Evolutionary conservation across 352 stramenopile species (phyloP).

Genomic region (Elongisporangium undulatum): DNA sequence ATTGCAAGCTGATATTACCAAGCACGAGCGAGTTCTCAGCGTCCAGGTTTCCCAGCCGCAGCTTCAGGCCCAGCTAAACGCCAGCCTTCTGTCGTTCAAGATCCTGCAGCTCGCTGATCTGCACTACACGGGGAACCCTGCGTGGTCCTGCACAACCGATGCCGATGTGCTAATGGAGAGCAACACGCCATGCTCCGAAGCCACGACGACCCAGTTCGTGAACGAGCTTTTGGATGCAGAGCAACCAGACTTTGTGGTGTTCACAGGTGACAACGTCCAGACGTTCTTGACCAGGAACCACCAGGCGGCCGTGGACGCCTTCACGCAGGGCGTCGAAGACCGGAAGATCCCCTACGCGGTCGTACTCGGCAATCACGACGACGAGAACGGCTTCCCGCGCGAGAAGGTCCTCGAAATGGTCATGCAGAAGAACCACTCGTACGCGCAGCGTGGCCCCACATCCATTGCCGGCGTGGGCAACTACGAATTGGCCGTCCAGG

Average conservation of each 20-base stretch:
- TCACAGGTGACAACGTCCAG: constrained; percentile 55
- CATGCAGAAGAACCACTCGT: constrained; percentile 31
- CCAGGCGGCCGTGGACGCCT: constrained; percentile 32
- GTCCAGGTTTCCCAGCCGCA: too few species aligned
- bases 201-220: constrained; percentile 38
- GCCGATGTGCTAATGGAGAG: too few species aligned
- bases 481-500: constrained; percentile 44
- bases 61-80: too few species aligned
- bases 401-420: constrained; percentile 31
- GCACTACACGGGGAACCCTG: constrained; percentile 24
- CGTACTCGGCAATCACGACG: constrained; percentile 60
- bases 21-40: too few species aligned
- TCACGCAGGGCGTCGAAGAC: constrained; percentile 23
- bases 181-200: constrained; percentile 24
- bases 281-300: constrained; percentile 14
- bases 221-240: constrained; percentile 42
- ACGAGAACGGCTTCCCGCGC: constrained; percentile 31
- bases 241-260: constrained; percentile 50
- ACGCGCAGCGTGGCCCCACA: constrained; percentile 29
- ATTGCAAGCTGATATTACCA: too few species aligned
- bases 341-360: constrained; percentile 47
- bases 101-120: constrained; percentile 70
- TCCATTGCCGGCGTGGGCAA: constrained; percentile 42
- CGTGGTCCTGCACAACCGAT: too few species aligned
- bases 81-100: constrained; percentile 31